Base-by-base conservation (phyloP, 2,329 filamentous ascomycete genomes). In the Boeremia lycopersici region DNA sequence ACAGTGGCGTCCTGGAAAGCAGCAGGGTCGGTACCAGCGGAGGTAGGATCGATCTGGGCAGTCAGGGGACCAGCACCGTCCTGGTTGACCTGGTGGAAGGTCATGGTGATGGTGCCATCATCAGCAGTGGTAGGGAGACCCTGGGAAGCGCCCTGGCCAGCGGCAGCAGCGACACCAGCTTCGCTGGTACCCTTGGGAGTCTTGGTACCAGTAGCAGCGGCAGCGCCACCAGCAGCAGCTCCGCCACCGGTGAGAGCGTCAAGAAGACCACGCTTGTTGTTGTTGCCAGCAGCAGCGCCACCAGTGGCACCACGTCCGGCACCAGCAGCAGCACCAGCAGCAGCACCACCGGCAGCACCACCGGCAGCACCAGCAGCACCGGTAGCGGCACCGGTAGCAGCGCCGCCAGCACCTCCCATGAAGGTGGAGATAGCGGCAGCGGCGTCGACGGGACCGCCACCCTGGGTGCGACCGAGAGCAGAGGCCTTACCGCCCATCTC, bases 1-100 rank as follows among this genome's bases (percentile, higher is more conserved):
- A 89, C 82, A 47, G 81, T 65, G 13, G 86, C 86, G 3, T 68
- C 73, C 73, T 86, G 69, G 80, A 89, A 89, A 28, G 86, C 86
- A 35, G 74, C 66, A 23, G 81, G 70, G 64, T 88, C 83, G 4
- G 81, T 84, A 48, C 86, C 87, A 30, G 84, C 86, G 1, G 85
- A 88, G 25, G 85, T 87, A 36, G 78, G 74, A 65, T 89, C 86
- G 43, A 89, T 77, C 38, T 78, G 77, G 8, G 86, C 86, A 28
- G 77, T 81, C 42, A 89, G 75, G 1, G 86, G 86, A 2, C 86
- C 87, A 0, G 86, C 87, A 19, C 86, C 86, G 64, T 89, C 86
- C 73, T 89, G 86, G 81, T 89, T 89, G 77, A 89, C 84, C 55
- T 89, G 84, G 72, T 86, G 85, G 77, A 84, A 89, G 56, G 82